These are phyloP conservation scores for Edaphochlamys debaryana DNA, from an alignment of 139 green algal genomes.

Conservation along the genomic window DNA sequence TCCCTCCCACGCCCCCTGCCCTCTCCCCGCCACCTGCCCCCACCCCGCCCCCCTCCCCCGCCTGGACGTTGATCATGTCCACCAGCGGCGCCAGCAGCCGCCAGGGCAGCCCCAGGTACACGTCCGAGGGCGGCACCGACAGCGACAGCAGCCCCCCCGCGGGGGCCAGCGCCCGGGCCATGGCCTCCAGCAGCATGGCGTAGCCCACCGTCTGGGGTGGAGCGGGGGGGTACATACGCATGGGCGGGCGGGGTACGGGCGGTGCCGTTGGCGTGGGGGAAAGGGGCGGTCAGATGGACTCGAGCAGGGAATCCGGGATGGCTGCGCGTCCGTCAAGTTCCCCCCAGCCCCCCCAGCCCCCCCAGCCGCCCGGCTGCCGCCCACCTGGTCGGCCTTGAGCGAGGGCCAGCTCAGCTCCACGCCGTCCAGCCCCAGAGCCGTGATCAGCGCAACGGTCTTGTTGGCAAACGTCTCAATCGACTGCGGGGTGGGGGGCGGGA, in stretches of 20 bases:
- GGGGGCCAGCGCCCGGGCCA: not conserved
- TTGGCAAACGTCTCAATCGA: not conserved
- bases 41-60: too few relatives aligned
- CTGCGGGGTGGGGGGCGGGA: not conserved
- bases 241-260: too few relatives aligned
- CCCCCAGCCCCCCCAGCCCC: too few relatives aligned
- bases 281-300: too few relatives aligned
- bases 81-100: not conserved
- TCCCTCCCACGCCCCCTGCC: too few relatives aligned
- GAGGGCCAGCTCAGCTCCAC: conserved; percentile 2
- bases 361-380: too few relatives aligned
- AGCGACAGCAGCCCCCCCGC: not conserved
- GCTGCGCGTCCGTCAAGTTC: too few relatives aligned
- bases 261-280: too few relatives aligned
- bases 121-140: not conserved
- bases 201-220: not conserved
- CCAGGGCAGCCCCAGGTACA: not conserved
- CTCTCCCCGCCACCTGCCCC: too few relatives aligned
- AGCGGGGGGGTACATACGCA: too few relatives aligned
- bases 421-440: not conserved
- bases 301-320: too few relatives aligned
- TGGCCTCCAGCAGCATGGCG: not conserved
- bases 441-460: not conserved
- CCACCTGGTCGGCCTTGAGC: not conserved
- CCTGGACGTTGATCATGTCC: not conserved